Evolutionary conservation across 345 rosid genomes (phyloP).

Genomic region (Citrus maxima): DNA sequence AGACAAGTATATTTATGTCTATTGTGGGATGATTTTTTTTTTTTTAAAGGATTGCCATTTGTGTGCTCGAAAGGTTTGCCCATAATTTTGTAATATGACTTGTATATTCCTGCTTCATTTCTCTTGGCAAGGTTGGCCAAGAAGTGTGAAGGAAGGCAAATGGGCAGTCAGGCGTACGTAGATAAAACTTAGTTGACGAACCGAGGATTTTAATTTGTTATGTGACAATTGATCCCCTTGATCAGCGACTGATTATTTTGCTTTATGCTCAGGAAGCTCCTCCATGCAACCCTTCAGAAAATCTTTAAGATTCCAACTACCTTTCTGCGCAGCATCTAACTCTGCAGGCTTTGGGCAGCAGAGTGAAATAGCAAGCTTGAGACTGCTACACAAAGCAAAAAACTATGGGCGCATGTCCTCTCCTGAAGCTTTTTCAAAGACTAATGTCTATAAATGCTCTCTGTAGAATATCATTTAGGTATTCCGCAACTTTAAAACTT

Average conservation of each 20-base stretch:
- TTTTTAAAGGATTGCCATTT: constrained; percentile 10
- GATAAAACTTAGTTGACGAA: background rate
- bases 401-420: background rate
- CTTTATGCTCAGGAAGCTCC: background rate
- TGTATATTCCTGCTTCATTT: constrained; percentile 2
- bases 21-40: constrained; percentile 8
- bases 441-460: background rate
- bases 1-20: constrained; percentile 28
- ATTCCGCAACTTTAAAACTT: no score
- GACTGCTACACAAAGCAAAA: background rate
- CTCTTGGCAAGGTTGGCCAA: background rate
- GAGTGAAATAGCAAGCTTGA: background rate
- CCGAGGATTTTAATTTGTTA: constrained; percentile 1
- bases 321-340: background rate
- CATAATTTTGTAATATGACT: constrained; percentile 11
- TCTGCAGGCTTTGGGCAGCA: background rate
- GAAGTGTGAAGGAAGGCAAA: constrained; percentile 4
- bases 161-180: constrained; percentile 12
- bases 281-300: background rate
- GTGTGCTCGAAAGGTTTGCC: constrained; percentile 22
- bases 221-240: background rate
- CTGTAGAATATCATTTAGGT: background rate
- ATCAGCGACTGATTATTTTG: background rate
- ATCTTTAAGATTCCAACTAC: no score
- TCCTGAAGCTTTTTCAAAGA: background rate